phyloP scores from a whole-genome alignment of 495 filamentous ascomycete species.

The Aspergillus sclerotioniger region DNA sequence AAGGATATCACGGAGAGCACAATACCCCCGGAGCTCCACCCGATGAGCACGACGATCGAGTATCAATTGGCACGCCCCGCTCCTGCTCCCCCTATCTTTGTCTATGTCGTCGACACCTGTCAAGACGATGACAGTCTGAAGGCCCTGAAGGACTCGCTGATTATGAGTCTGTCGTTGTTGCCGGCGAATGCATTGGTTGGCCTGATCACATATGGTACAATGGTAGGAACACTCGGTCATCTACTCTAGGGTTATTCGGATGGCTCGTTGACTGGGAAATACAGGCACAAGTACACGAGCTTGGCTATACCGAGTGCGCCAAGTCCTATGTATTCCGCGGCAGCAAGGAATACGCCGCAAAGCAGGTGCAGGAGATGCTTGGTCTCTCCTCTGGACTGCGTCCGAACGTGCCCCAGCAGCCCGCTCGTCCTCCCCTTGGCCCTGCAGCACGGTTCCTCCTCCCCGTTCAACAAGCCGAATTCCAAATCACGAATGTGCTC shows the following conservation, averaged over 20 bases:
- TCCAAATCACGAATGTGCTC: slow-evolving; percentile 94
- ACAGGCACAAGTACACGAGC: slow-evolving; percentile 93
- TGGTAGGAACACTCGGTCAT: slow-evolving; percentile 56
- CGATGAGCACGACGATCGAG: slow-evolving; percentile 92
- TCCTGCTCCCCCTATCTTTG: slow-evolving; percentile 90
- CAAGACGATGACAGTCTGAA: slow-evolving; percentile 97
- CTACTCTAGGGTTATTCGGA: not conserved
- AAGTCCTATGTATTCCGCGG: slow-evolving; percentile 99
- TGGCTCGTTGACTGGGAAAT: slow-evolving; percentile 28
- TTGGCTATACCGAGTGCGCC: slow-evolving; percentile 95
- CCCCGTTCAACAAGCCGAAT: slow-evolving; percentile 94
- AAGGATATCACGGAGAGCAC: slow-evolving; percentile 96
- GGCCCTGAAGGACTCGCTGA: slow-evolving; percentile 91
- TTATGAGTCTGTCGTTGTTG: slow-evolving; percentile 94
- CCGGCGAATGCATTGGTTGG: slow-evolving; percentile 93
- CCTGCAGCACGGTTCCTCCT: slow-evolving; percentile 88
- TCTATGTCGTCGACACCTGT: slow-evolving; percentile 98
- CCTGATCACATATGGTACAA: slow-evolving; percentile 93
- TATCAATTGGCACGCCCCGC: slow-evolving; percentile 92
- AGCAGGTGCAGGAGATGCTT: slow-evolving; percentile 99
- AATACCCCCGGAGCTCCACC: slow-evolving; percentile 94
- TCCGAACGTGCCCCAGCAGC: slow-evolving; percentile 76
- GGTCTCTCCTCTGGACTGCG: slow-evolving; percentile 69
- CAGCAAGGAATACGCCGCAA: slow-evolving; percentile 93
- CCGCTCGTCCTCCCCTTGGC: slow-evolving; percentile 75